Evolutionary conservation across 805 yeast genomes (phyloP), one percentile per base, ranked within the genome.

Genomic region (Priceomyces fermenticarens): DNA sequence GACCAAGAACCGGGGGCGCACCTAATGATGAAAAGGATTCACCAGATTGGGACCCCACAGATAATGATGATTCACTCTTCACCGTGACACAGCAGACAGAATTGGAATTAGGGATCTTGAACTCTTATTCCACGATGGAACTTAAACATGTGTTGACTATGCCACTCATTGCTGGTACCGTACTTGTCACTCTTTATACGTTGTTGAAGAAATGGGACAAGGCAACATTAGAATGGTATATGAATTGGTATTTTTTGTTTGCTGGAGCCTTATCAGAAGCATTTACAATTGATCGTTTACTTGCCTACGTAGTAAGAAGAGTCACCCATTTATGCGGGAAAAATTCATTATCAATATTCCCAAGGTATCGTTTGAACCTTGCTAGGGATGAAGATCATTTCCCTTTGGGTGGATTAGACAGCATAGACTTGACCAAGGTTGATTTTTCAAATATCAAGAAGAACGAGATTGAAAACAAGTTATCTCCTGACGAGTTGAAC

Each of bases 111-210:
- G 25, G 25, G 25, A 8, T 20, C 7, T 17, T 30, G 17, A 30
- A 39, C 10, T 36, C 36, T 14, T 15, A 14, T 20, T 26, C 32
- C 20, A 23, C 20, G 12, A 25, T 52, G 7, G 52, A 48, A 5
- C 12, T 45, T 10, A 38, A 32, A 37, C 63, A 55, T 35, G 81
- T 74, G 0, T 30, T 67, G 4, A 12, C 58, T 3, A 49, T 77
- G 53, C 84, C 85, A 0, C 41, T 79, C 4, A 10, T 68, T 5
- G 74, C 77, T 4, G 72, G 73, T 6, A 38, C 47, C 13, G 52
- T 49, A n/a, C 56, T 80, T 31, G 43, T 60, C 25, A 63, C 65
- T 0, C 40, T 77, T 30, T 69, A 74, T 49, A 64, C 60, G 40
- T 53, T 55, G 3, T 37, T 73, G 35, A 62, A 63, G 40, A 53